Evolutionary conservation across 495 filamentous ascomycete species (phyloP).

Genomic region (Tuber microsphaerosporum): DNA sequence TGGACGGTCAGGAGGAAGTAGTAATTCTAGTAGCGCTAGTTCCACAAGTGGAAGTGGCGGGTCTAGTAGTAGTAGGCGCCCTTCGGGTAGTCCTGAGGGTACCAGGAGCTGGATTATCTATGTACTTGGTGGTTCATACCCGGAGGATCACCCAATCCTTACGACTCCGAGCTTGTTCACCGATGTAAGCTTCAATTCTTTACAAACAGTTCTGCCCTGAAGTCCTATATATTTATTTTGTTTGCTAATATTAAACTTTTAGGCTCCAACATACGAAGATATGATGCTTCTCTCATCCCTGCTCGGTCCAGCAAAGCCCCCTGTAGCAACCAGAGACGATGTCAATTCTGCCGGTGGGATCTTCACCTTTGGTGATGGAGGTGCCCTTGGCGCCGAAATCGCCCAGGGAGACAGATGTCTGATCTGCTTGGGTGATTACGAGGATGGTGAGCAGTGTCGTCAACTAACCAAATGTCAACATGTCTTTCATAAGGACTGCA

Average conservation of each 20-base stretch:
- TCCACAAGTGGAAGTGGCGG: slow-evolving; percentile 16
- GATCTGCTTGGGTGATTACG: slow-evolving; percentile 67
- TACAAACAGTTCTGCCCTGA: slow-evolving; percentile 4
- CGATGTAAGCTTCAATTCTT: slow-evolving; percentile 50
- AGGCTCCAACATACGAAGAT: slow-evolving; percentile 72
- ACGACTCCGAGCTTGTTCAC: slow-evolving; percentile 71
- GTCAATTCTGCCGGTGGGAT: slow-evolving; percentile 59
- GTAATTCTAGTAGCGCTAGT: slow-evolving; percentile 20
- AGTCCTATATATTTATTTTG: slow-evolving; percentile 5
- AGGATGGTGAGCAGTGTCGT: slow-evolving; percentile 56
- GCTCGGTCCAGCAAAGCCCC: slow-evolving; percentile 66
- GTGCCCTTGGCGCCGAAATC: slow-evolving; percentile 47
- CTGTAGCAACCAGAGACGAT: slow-evolving; percentile 62
- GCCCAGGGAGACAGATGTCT: slow-evolving; percentile 58
- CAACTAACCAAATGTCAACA: slow-evolving; percentile 61
- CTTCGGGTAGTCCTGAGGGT: slow-evolving; percentile 32
- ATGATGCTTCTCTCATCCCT: slow-evolving; percentile 69
- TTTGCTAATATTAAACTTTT: slow-evolving; percentile 12
- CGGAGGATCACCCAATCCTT: slow-evolving; percentile 68
- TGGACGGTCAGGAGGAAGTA: slow-evolving; percentile 13
- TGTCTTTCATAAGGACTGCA: slow-evolving; percentile 66
- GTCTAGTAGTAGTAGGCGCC: slow-evolving; percentile 22
- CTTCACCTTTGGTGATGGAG: slow-evolving; percentile 50
- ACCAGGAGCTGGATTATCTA: slow-evolving; percentile 70
- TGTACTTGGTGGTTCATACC: slow-evolving; percentile 67